phyloP scores from a whole-genome alignment of 2,329 filamentous ascomycete species.

The Penicillium griseofulvum region DNA sequence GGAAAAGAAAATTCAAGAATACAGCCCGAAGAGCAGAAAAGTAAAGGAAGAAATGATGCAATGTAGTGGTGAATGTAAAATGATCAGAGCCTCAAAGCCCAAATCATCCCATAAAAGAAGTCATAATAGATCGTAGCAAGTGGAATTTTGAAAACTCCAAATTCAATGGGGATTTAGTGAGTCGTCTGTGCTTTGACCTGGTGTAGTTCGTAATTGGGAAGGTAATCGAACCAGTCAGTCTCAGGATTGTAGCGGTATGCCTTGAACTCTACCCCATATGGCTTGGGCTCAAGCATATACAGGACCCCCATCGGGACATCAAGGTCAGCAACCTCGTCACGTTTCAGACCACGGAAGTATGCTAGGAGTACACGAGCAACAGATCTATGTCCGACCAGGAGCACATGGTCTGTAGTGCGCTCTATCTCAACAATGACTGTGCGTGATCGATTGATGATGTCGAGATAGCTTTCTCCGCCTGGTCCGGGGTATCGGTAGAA shows the following conservation, averaged over 20 bases:
- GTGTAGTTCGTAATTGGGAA: constrained; percentile 76
- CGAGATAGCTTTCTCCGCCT: constrained; percentile 92
- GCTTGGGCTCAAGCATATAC: constrained; percentile 94
- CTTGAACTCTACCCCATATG: constrained; percentile 95
- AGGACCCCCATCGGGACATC: constrained; percentile 92
- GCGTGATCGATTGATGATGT: constrained; percentile 91
- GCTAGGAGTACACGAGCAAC: constrained; percentile 89
- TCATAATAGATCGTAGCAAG: constrained; percentile 18
- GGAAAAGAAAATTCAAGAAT: neutral
- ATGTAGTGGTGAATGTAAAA: neutral
- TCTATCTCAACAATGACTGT: constrained; percentile 97
- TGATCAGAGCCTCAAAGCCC: neutral
- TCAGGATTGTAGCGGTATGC: constrained; percentile 85
- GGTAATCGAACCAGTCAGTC: constrained; percentile 75
- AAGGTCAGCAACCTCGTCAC: constrained; percentile 88
- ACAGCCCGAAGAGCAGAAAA: neutral
- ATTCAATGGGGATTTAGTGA: neutral
- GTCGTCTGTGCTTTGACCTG: constrained; percentile 32
- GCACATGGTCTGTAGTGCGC: constrained; percentile 90
- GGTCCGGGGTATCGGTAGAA: constrained; percentile 95
- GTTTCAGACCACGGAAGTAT: constrained; percentile 90
- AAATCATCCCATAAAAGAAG: constrained; percentile 1
- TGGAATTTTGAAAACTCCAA: constrained; percentile 1
- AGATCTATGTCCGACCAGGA: constrained; percentile 89
- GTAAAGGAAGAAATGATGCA: neutral